Evolutionary conservation across 371 early-diverging fungal species (phyloP).

Genomic region (Syncephalastrum contaminatum): DNA sequence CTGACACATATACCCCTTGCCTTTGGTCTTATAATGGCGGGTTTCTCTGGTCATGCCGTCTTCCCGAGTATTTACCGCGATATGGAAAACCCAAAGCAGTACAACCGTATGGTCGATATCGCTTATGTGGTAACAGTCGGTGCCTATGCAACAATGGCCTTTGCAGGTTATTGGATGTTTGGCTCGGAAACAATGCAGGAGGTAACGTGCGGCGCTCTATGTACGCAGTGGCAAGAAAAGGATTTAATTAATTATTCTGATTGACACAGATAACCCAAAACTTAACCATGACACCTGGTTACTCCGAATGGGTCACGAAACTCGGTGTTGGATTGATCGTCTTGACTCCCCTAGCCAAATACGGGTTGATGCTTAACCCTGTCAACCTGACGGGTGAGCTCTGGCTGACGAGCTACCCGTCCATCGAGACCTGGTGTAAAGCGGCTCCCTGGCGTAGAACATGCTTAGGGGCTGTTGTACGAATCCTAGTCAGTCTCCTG

Average conservation of each 20-base stretch:
- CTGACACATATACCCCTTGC: slow-evolving; percentile 21
- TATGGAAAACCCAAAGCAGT: slow-evolving; percentile 52
- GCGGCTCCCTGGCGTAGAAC: slow-evolving; percentile 19
- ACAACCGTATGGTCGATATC: slow-evolving; percentile 49
- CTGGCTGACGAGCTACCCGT: slow-evolving; percentile 9
- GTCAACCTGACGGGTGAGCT: slow-evolving; percentile 53
- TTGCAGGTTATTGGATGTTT: slow-evolving; percentile 72
- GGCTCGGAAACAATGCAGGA: slow-evolving; percentile 55
- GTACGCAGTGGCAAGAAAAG: background rate
- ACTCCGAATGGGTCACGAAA: slow-evolving; percentile 20
- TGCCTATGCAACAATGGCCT: slow-evolving; percentile 53
- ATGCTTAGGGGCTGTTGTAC: slow-evolving; percentile 12
- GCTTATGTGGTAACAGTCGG: slow-evolving; percentile 47
- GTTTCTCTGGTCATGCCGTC: slow-evolving; percentile 59
- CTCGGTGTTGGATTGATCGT: slow-evolving; percentile 27
- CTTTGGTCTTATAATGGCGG: slow-evolving; percentile 36
- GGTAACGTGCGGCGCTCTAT: slow-evolving; percentile 20
- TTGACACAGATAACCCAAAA: slow-evolving; percentile 60
- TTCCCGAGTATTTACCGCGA: slow-evolving; percentile 67
- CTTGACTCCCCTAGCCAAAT: slow-evolving; percentile 29
- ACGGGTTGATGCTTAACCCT: slow-evolving; percentile 56
- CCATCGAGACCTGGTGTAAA: slow-evolving; percentile 23
- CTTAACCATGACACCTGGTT: slow-evolving; percentile 38
- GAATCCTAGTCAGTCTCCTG: slow-evolving; percentile 19
- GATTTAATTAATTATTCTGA: slow-evolving; percentile 1